phyloP scores from a whole-genome alignment of 2,329 filamentous ascomycete species.

The Aspergillus eucalypticola region DNA sequence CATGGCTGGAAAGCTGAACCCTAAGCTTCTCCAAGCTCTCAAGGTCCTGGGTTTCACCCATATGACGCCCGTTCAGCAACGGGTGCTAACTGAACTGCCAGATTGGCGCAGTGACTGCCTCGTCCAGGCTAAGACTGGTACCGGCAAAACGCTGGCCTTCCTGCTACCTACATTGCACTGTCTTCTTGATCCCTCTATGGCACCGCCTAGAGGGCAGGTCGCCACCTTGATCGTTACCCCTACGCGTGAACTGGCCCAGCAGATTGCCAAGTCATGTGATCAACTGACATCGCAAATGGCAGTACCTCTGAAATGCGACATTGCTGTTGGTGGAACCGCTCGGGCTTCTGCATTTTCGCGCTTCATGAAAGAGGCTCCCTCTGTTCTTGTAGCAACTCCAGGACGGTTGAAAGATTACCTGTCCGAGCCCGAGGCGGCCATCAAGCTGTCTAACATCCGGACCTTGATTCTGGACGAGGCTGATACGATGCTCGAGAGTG shows the following conservation, averaged over 20 bases:
- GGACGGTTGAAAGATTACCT: slow-evolving; percentile 52
- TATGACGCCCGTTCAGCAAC: slow-evolving; percentile 58
- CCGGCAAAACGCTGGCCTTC: slow-evolving; percentile 54
- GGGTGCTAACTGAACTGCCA: slow-evolving; percentile 54
- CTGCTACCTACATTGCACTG: slow-evolving; percentile 51
- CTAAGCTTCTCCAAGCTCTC: slow-evolving; percentile 35
- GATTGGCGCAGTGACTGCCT: slow-evolving; percentile 54
- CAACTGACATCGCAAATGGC: slow-evolving; percentile 45
- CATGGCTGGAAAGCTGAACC: slow-evolving; percentile 39
- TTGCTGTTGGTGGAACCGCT: slow-evolving; percentile 45
- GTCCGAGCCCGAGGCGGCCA: slow-evolving; percentile 43
- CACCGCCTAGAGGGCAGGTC: slow-evolving; percentile 39
- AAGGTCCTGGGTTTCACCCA: slow-evolving; percentile 35
- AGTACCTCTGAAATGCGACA: slow-evolving; percentile 44
- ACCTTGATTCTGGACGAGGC: slow-evolving; percentile 52
- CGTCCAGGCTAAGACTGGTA: slow-evolving; percentile 55
- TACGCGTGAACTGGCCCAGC: slow-evolving; percentile 52
- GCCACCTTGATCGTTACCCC: slow-evolving; percentile 52
- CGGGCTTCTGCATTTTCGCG: slow-evolving; percentile 28
- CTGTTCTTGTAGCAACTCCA: slow-evolving; percentile 51
- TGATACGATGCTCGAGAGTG: slow-evolving; percentile 35
- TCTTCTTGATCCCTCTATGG: slow-evolving; percentile 37
- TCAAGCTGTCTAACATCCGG: slow-evolving; percentile 49
- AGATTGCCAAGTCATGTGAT: slow-evolving; percentile 51
- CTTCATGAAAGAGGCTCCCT: slow-evolving; percentile 32